Evolutionary conservation across 225 moss, liverwort and hornwort genomes (phyloP), one percentile per base, ranked within the genome.

Genomic region (Climacium dendroides): DNA sequence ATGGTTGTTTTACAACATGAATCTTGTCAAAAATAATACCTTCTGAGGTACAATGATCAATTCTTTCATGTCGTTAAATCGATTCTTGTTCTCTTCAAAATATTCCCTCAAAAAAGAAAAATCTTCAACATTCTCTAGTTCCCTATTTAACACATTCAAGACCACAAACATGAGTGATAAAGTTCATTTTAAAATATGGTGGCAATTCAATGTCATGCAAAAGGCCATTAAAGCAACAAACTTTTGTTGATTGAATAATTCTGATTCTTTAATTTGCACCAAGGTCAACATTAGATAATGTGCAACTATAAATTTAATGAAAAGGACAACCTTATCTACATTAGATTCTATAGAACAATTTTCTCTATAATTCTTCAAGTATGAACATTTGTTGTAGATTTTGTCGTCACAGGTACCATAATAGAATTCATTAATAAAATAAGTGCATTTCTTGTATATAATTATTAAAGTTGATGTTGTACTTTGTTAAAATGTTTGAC

Each of bases 121-220:
- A 70, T 94, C 93, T 85, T 94, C 93, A 29, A 80, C 90, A 81
- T 70, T 93, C 2, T 89, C 67, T 1, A 92, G 7, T 29, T 90
- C 48, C 78, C 94, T 94, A 89, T 81, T 67, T 6, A 15, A 59
- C 0, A 78, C 1, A n/a, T n/a, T n/a, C n/a, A n/a, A 47, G 16
- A 58, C 8, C 34, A 79, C 25, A 87, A 70, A 73, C 1, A 18
- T 73, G 10, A 62, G 58, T 3, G 3, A 34, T 16, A 8, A 28
- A 52, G 18, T 52, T 61, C 47, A 11, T n/a, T 11, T 48, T 47
- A 37, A 54, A 28, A 54, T 24, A 12, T 37, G 19, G 25, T 83
- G 60, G 23, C 43, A 74, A 22, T 53, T 43, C 15, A 54, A 54
- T 24, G 19, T 6, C 8, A 59, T 58, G 19, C 15, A 58, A 79